A percentile compares a stretch with the other conserved stretches of the same genome.
These are phyloP conservation scores for Penicillium aurantiogriseum DNA, from an alignment of 2,329 filamentous ascomycete genomes.

Conservation along the genomic window DNA sequence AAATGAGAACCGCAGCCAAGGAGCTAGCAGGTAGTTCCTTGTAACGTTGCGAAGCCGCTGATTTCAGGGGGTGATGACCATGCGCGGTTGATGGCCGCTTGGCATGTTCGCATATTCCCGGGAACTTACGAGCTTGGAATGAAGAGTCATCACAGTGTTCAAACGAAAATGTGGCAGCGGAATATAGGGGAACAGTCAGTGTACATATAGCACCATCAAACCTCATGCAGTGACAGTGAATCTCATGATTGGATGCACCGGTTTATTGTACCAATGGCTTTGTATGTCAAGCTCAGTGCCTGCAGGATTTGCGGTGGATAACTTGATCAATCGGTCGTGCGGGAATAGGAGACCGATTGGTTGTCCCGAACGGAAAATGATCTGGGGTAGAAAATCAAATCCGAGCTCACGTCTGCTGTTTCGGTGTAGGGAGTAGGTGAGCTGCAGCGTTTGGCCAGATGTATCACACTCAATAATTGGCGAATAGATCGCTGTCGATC, in stretches of 20 bases:
- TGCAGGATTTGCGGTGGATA: constrained; percentile 1
- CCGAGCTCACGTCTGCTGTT: background rate
- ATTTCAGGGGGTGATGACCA: constrained; percentile 3
- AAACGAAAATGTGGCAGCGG: background rate
- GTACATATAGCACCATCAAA: background rate
- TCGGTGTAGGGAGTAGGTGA: background rate
- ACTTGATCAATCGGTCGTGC: background rate
- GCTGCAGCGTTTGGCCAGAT: background rate
- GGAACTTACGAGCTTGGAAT: background rate
- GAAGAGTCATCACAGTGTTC: background rate
- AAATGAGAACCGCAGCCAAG: constrained; percentile 12
- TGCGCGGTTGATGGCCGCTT: background rate
- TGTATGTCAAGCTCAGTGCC: constrained; percentile 16
- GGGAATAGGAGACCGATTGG: background rate
- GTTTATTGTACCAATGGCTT: background rate
- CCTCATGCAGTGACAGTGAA: background rate
- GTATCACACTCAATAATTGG: background rate
- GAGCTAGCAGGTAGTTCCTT: constrained; percentile 8
- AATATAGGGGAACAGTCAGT: background rate
- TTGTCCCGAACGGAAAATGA: background rate
- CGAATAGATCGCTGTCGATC: background rate
- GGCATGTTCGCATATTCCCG: constrained; percentile 2
- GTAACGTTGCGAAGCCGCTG: constrained; percentile 4
- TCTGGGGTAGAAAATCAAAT: background rate
- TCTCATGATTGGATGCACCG: background rate